phyloP scores from a whole-genome alignment of 257 asterid genomes.

The Orobanche coerulescens region DNA sequence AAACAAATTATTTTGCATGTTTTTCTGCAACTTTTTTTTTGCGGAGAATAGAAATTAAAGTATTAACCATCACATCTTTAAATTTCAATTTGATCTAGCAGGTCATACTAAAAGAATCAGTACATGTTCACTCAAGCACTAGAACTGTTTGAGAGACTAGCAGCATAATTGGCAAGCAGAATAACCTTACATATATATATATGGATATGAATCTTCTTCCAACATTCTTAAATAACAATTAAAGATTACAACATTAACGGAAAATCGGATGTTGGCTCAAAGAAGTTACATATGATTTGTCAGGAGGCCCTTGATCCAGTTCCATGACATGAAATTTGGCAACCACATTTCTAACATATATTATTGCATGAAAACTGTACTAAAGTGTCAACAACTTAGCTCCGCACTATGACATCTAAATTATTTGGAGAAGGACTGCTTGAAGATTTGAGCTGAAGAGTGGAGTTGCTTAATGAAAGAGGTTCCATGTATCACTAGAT shows the following conservation, averaged over 20 bases:
- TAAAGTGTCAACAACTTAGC: neutral
- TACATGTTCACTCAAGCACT: neutral
- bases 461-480: neutral
- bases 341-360: constrained; percentile 12
- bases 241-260: neutral
- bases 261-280: constrained; percentile 1
- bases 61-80: neutral
- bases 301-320: neutral
- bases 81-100: neutral
- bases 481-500: constrained; percentile 10
- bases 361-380: neutral
- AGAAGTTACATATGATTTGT: neutral
- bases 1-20: constrained; percentile 3
- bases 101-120: neutral
- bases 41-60: neutral
- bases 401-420: neutral
- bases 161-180: constrained; percentile 7
- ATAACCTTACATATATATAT: neutral
- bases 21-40: neutral
- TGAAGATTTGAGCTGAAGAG: neutral
- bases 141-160: constrained; percentile 6
- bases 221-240: neutral
- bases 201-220: neutral
- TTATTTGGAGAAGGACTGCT: constrained; percentile 6
- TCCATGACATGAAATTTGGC: neutral